Percentiles rank a stretch among this genome's conserved stretches.
Evolutionary conservation across 345 rosid species (phyloP).

Genomic region (Orychophragmus violaceus): DNA sequence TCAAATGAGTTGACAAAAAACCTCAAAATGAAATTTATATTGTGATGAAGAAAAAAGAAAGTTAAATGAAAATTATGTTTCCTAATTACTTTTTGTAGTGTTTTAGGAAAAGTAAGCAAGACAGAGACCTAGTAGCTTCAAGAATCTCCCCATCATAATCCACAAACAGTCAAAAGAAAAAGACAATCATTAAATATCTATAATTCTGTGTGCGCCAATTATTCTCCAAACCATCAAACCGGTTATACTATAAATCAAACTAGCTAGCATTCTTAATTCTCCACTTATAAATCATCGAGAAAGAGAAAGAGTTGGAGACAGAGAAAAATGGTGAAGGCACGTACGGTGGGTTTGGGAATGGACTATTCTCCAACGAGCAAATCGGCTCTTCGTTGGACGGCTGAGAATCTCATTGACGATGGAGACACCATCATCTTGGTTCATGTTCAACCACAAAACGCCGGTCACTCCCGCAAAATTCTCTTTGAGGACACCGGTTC

Average conservation of each 20-base stretch:
- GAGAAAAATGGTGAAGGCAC: slow-evolving; percentile 26
- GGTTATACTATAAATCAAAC: slow-evolving; percentile 1
- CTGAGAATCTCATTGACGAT: slow-evolving; percentile 21
- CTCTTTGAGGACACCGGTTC: slow-evolving; percentile 33
- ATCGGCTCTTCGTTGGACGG: slow-evolving; percentile 34
- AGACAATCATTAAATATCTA: slow-evolving; percentile 11
- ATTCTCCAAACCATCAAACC: slow-evolving; percentile 22
- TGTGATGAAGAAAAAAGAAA: neutral
- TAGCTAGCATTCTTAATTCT: neutral
- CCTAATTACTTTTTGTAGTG: neutral
- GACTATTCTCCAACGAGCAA: slow-evolving; percentile 32
- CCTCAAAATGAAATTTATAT: neutral
- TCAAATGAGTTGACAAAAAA: too few relatives aligned
- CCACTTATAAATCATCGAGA: slow-evolving; percentile 14
- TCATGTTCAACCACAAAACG: slow-evolving; percentile 31
- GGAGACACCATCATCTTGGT: slow-evolving; percentile 26
- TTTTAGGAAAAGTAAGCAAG: neutral
- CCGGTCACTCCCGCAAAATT: slow-evolving; percentile 30
- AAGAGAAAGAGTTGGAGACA: neutral
- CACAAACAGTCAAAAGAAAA: slow-evolving; percentile 1
- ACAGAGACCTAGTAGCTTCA: slow-evolving; percentile 25
- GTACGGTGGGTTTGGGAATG: slow-evolving; percentile 31
- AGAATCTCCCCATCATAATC: slow-evolving; percentile 14
- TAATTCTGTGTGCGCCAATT: slow-evolving; percentile 18
- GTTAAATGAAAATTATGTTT: neutral